Conservation (phyloP, 192 early-diverging fungal species). For the Spinellus fusiger region DNA sequence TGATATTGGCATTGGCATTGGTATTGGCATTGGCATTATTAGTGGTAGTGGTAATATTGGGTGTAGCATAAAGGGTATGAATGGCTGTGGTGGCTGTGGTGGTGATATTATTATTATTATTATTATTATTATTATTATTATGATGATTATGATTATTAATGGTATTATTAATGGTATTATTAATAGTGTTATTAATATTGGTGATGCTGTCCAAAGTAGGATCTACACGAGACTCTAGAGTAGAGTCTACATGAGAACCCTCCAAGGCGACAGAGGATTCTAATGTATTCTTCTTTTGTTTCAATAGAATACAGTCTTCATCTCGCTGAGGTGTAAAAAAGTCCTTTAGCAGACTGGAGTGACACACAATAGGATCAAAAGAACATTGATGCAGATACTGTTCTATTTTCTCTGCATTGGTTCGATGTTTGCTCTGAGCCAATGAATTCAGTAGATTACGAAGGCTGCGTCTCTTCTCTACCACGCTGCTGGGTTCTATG, state of each 20-base stretch:
- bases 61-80: no score
- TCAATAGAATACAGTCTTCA: constrained; percentile 27
- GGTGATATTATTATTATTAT: no score
- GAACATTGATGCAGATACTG: constrained; percentile 37
- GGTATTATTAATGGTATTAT: no score
- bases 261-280: no score
- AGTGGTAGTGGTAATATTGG: no score
- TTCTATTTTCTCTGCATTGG: constrained; percentile 42
- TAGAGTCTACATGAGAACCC: no score
- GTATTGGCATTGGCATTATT: background rate
- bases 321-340: constrained; percentile 42
- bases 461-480: constrained; percentile 35
- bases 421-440: constrained; percentile 13
- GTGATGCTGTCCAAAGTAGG: no score
- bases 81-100: no score
- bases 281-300: background rate
- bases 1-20: background rate
- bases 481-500: constrained; percentile 15
- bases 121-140: no score
- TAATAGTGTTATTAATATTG: no score
- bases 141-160: no score
- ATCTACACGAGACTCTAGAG: no score
- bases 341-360: constrained; percentile 34
- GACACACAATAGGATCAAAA: constrained; percentile 26
- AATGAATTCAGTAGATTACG: constrained; percentile 32